These are phyloP conservation scores for Xerocomus potaroensis DNA, from an alignment of 768 basidiomycete species.

Conservation along the genomic window DNA sequence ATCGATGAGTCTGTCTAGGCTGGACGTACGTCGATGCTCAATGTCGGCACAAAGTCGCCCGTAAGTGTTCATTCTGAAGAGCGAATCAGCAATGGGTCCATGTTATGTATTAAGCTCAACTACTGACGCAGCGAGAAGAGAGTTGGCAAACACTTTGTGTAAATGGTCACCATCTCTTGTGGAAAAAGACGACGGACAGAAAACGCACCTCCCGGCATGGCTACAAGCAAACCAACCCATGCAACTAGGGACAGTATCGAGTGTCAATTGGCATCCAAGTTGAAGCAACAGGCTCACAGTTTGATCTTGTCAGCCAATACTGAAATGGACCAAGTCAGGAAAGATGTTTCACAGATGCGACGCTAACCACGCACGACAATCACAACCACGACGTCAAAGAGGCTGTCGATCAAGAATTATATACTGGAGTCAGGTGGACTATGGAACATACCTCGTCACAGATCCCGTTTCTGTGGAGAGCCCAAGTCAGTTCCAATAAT, in stretches of 20 bases:
- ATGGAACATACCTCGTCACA: constrained; percentile 9
- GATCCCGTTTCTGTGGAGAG: constrained; percentile 12
- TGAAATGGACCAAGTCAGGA: neutral
- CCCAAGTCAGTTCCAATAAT: constrained; percentile 2
- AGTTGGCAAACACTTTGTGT: constrained; percentile 22
- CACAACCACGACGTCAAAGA: constrained; percentile 5
- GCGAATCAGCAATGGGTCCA: no score
- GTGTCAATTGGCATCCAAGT: neutral
- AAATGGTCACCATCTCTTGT: no score
- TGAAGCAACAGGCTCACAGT: constrained; percentile 2
- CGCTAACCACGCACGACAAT: constrained; percentile 9
- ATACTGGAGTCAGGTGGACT: neutral
- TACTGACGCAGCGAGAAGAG: constrained; percentile 17
- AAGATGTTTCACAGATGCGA: neutral
- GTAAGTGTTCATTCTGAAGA: constrained; percentile 12
- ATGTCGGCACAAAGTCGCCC: constrained; percentile 9
- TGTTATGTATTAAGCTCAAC: no score
- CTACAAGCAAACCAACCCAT: constrained; percentile 15
- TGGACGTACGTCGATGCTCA: constrained; percentile 7
- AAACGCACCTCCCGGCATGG: constrained; percentile 18
- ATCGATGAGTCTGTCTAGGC: constrained; percentile 7
- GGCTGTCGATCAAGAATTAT: neutral
- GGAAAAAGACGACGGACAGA: no score
- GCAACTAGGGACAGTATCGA: neutral
- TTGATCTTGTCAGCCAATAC: constrained; percentile 17